Base-by-base conservation (phyloP, 2,329 filamentous ascomycete genomes). In the Alternaria brassicae region DNA sequence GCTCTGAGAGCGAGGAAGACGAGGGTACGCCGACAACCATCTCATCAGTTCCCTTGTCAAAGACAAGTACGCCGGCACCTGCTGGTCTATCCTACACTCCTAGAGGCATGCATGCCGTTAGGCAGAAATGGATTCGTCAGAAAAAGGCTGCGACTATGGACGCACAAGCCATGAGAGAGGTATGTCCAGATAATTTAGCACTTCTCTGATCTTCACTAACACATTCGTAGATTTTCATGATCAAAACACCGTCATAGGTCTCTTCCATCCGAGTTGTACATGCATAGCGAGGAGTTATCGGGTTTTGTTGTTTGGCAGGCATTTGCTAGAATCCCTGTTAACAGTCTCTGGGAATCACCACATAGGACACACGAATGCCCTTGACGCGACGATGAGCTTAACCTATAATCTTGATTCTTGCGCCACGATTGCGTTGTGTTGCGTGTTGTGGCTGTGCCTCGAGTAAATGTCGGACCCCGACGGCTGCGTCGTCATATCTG, bases 121-220 rank as follows among this genome's bases (percentile, higher is more conserved):
- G 94, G 63, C 88, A 91, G 67, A 85, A 92, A 60, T 92, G 93
- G 77, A 97, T 98, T 71, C 90, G 90, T 56, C 91, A 95, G 70
- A 98, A 98, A 82, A 89, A 88, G 70, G 87, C 89, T 81, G 93
- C 93, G 2, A 86, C 93, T 58, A 85, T 92, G 81, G 91, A 97
- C 77, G 85, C 89, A 48, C 88, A 90, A 72, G 91, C 93, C 13
- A 79, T 98, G 72, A 94, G 93, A 76, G 93, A 97, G 88, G 91
- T 93, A 80, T 52, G 69, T 67, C 36, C 15, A 12, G 13, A 17
- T 12, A 13, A 2, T 15, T 4, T 12, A 12, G 1, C 7, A n/a
- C 39, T 30, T 28, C 6, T 2, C 25, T 6, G 9, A 17, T 27
- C 5, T 4, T 9, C 39, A 41, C 66, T 74, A 60, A 73, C 53